Evolutionary conservation across 441 rosid species (phyloP).

Genomic region (Bocquillonia castaneifolia): DNA sequence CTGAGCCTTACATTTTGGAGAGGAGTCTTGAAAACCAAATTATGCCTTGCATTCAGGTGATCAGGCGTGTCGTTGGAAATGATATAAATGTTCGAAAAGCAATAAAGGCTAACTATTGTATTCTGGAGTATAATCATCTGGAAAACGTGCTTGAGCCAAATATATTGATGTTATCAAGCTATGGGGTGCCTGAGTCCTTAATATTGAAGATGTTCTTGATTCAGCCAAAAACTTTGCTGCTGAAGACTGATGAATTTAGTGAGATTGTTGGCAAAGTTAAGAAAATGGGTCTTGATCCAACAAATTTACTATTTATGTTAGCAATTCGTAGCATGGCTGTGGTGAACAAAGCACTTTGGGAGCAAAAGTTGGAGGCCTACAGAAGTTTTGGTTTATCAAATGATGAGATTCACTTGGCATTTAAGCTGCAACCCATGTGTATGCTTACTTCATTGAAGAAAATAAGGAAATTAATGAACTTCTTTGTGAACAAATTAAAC

Average conservation of each 20-base stretch:
- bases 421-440: conserved; percentile 22
- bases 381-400: conserved; percentile 24
- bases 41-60: conserved; percentile 13
- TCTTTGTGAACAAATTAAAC: conserved; percentile 15
- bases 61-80: conserved; percentile 11
- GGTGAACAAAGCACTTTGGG: conserved; percentile 5
- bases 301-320: background rate
- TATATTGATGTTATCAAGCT: background rate
- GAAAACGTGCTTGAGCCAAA: conserved; percentile 15
- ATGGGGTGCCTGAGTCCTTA: conserved; percentile 9
- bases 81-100: conserved; percentile 13
- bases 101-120: background rate
- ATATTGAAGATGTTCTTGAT: conserved; percentile 1
- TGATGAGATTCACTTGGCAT: conserved; percentile 21
- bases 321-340: background rate
- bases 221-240: conserved; percentile 11
- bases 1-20: conserved; percentile 12
- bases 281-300: conserved; percentile 6
- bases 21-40: conserved; percentile 23
- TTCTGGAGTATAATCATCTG: background rate
- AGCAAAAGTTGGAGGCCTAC: conserved; percentile 22
- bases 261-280: conserved; percentile 4
- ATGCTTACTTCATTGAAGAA: conserved; percentile 21
- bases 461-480: conserved; percentile 19
- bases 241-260: background rate